A percentile compares a stretch with the other conserved stretches of the same genome.
Evolutionary conservation across 176 grass and related monocot genomes (phyloP).

Genomic region (Musa troglodytarum): DNA sequence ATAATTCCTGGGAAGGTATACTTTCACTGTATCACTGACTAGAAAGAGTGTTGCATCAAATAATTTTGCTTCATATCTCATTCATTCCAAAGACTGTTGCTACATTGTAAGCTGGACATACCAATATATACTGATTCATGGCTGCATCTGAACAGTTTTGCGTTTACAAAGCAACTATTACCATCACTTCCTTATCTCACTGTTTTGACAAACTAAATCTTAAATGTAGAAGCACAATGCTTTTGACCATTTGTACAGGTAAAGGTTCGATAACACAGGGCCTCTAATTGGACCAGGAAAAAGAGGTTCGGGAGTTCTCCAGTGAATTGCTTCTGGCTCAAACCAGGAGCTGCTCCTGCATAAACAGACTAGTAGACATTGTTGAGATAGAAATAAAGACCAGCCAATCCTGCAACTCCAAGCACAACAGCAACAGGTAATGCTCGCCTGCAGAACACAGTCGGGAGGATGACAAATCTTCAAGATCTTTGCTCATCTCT

Average conservation of each 20-base stretch:
- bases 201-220: neutral
- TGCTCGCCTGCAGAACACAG: conserved; percentile 38
- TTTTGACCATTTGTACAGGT: neutral
- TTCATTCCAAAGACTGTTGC: no score
- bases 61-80: no score
- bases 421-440: conserved; percentile 57
- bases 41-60: no score
- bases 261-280: neutral
- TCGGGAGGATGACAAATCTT: neutral
- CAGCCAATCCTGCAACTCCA: conserved; percentile 40
- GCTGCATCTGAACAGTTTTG: no score
- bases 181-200: neutral
- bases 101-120: no score
- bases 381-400: conserved; percentile 79
- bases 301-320: neutral
- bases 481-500: neutral
- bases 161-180: no score
- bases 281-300: neutral
- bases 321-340: neutral
- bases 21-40: no score
- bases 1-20: no score
- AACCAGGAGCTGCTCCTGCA: neutral
- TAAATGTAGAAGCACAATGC: neutral
- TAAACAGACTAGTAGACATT: conserved; percentile 30
- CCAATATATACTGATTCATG: no score